Evolutionary conservation across 352 stramenopile genomes (phyloP), one percentile per base, ranked within the genome.

Genomic region (Hyaloperonospora arabidopsidis): DNA sequence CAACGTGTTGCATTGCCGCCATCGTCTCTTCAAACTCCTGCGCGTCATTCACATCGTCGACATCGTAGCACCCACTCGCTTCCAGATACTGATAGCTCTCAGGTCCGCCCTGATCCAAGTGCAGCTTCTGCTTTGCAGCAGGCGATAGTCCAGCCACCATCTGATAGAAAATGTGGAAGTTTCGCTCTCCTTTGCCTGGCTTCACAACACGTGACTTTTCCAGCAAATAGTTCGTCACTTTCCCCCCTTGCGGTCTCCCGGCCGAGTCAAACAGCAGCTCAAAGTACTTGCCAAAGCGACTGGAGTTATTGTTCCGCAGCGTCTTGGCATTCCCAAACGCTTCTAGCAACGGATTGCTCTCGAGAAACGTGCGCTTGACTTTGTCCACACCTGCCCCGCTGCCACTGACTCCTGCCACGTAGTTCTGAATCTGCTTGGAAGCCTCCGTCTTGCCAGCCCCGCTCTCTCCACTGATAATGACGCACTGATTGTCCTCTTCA

Each of bases 301-400:
- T 96, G 14, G 86, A 97, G 70, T 98, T 98, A 80, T 93, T 84
- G 72, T 98, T 98, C 23, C 91, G 79, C 19, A 98, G 57, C 7
- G 94, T 98, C 66, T 96, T 95, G 53, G 91, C 93, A 57, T 98
- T 98, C 29, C 94, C 94, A 68, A 97, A 98, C n/a, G 90, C 89
- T 66, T 98, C 94, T 6, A 98, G 71, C 48, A 98, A 77, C 52
- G 94, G 94, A 58, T 98, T 98, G 11, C 84, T 96, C 59, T 97
- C 91, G 11, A 98, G 57, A 35, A 98, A 93, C 1, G 76, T 90
- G 40, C 84, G 76, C 58, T 94, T 94, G 53, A 94, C 80, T 66
- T 92, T 93, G 61, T 95, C 83, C 4, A 93, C 83, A 19, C 81
- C 83, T 0, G 75, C 73, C 22, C 80, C 83, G 25, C 75, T 88